Evolutionary conservation across 805 yeast genomes (phyloP).

Genomic region (Kluyveromyces wickerhamii): DNA sequence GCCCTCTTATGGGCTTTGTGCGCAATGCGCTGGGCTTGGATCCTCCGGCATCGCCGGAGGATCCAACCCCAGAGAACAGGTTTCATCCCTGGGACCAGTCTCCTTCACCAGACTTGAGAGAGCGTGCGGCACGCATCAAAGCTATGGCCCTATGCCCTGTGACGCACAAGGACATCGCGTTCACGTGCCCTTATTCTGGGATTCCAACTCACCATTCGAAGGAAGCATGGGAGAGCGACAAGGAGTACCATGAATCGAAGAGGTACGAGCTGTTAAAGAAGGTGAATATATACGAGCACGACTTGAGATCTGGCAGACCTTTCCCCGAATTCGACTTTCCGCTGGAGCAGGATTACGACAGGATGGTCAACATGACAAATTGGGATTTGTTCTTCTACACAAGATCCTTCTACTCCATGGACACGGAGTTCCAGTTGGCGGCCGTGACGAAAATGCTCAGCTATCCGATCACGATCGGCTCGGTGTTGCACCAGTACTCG

Average conservation of each 20-base stretch:
- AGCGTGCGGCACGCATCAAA: conserved; percentile 84
- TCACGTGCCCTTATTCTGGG: conserved; percentile 88
- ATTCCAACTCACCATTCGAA: conserved; percentile 91
- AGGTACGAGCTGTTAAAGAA: conserved; percentile 69
- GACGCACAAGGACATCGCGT: conserved; percentile 69
- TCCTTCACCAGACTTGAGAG: conserved; percentile 79
- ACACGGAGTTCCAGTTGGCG: conserved; percentile 91
- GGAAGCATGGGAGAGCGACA: conserved; percentile 84
- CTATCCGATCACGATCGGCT: conserved; percentile 85
- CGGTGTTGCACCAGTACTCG: conserved; percentile 73
- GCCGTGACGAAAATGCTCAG: conserved; percentile 91
- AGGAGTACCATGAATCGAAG: conserved; percentile 56
- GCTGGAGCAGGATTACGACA: conserved; percentile 64
- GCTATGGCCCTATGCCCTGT: conserved; percentile 88
- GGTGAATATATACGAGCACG: conserved; percentile 92
- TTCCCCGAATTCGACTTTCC: conserved; percentile 97
- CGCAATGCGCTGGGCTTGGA: conserved; percentile 49
- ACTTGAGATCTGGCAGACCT: conserved; percentile 84
- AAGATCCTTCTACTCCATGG: conserved; percentile 90
- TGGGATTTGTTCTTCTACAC: conserved; percentile 96
- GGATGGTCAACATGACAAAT: conserved; percentile 62
- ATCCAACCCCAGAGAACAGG: conserved; percentile 63
- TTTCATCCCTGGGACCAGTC: conserved; percentile 90
- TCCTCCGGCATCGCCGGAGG: conserved; percentile 55
- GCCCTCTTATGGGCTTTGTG: conserved; percentile 32